Conservation (phyloP, 306 rosid species). For the Prunus davidiana region DNA sequence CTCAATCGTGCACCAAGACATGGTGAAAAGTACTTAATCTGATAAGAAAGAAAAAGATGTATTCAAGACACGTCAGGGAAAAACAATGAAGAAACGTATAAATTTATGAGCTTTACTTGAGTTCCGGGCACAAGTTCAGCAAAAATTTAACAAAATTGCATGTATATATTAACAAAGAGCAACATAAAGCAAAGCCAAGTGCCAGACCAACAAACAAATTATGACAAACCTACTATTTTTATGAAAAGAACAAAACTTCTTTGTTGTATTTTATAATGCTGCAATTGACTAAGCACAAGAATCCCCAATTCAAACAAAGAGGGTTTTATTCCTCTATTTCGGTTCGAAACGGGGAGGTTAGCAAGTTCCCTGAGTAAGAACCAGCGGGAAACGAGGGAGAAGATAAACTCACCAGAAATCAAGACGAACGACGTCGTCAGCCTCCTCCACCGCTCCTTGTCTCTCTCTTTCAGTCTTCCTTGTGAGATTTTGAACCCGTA, state of each 20-base stretch:
- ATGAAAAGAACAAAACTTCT: background rate
- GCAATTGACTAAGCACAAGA: background rate
- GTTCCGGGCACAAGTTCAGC: background rate
- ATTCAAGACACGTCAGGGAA: background rate
- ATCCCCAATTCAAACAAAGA: background rate
- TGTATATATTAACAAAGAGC: background rate
- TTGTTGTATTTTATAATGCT: background rate
- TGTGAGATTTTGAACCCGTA: background rate
- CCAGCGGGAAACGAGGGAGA: background rate
- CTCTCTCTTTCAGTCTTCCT: background rate
- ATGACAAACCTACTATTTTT: background rate
- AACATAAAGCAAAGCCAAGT: background rate
- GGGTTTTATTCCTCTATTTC: background rate
- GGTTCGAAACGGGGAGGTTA: background rate
- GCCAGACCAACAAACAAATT: background rate
- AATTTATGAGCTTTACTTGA: background rate
- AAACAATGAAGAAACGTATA: background rate
- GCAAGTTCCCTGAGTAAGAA: background rate
- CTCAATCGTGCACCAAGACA: conserved; percentile 99
- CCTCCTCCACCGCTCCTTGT: background rate
- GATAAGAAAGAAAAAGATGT: conserved; percentile 3
- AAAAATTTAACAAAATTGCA: background rate
- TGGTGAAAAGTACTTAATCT: conserved; percentile 42
- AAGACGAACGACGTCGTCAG: background rate
- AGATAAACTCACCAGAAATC: conserved; percentile 7